Evolutionary conservation across 306 rosid genomes (phyloP), one percentile per base, ranked within the genome.

Genomic region (Amphicarpaea edgeworthii): DNA sequence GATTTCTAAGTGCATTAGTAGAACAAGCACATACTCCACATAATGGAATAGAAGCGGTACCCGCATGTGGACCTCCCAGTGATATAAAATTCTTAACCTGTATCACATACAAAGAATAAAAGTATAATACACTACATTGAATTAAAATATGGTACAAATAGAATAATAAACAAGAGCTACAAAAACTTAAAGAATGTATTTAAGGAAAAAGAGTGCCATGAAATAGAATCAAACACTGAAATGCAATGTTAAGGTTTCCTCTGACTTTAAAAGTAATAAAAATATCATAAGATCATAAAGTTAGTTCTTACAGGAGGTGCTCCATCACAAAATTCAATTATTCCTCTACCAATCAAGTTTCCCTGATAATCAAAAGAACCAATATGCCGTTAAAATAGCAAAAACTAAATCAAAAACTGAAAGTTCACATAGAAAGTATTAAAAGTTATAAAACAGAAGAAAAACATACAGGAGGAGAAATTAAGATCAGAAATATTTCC

Each of bases 21-120:
- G 49, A 67, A 77, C 47, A 69, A 81, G 71, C 28, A 82, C 96
- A 42, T 90, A 92, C 96, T 72, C 79, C 85, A 41, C 96, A 92
- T 10, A 82, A 51, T 40, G 96, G 97, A 79, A 88, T 72, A 21
- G 96, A 84, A 67, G 93, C 97, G 1, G 83, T 88, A 65, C 97
- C 97, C 66, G 96, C 97, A 75, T 90, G 92, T 7, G 86, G 88
- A 75, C 97, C 97, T 32, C 86, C 97, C 28, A 92, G 68, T 0
- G 97, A 92, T 64, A 92, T 72, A 64, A 90, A 87, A 79, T 90
- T 92, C 73, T 81, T 85, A 66, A 89, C 97, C 96, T 92, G 90
- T 63, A 79, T 59, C 51, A 83, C 32, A 61, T 51, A 41, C 20
- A 72, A 61, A 49, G 65, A 51, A 62, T 70, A 63, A 38, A 37